phyloP scores from a whole-genome alignment of 148 eudicot genomes.

The Chenopodium suecicum region DNA sequence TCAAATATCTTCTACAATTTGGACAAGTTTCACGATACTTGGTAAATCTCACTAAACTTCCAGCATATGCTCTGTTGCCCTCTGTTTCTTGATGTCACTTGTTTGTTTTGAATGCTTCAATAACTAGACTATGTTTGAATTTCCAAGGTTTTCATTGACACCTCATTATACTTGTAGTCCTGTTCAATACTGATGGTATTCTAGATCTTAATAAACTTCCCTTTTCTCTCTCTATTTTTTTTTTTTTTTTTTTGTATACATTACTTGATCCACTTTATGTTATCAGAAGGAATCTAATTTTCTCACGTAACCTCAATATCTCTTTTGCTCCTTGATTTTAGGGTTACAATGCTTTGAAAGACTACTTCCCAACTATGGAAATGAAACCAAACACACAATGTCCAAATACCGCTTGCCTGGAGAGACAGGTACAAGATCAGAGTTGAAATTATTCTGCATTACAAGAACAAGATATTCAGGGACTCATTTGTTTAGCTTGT shows the following conservation, averaged over 20 bases:
- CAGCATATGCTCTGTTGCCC: background rate
- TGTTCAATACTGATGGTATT: background rate
- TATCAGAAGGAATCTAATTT: background rate
- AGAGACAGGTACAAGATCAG: constrained; percentile 64
- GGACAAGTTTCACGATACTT: constrained; percentile 81
- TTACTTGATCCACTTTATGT: background rate
- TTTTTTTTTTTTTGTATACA: background rate
- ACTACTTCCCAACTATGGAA: constrained; percentile 92
- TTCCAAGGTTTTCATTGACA: background rate
- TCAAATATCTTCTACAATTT: constrained; percentile 82
- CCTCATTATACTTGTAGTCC: background rate
- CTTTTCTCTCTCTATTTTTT: background rate
- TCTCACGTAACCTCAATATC: constrained; percentile 4
- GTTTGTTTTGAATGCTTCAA: background rate
- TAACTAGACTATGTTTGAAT: background rate
- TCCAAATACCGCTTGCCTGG: constrained; percentile 84
- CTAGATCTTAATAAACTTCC: background rate
- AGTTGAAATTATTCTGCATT: background rate
- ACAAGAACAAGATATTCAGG: background rate
- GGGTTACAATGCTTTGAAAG: constrained; percentile 96
- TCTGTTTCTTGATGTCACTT: constrained; percentile 8
- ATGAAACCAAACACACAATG: constrained; percentile 96
- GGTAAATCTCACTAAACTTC: constrained; percentile 43
- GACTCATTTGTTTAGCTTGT: background rate
- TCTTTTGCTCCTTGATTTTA: constrained; percentile 27